These are phyloP conservation scores for Pichia paraexigua DNA, from an alignment of 805 yeast species.

Conservation along the genomic window DNA sequence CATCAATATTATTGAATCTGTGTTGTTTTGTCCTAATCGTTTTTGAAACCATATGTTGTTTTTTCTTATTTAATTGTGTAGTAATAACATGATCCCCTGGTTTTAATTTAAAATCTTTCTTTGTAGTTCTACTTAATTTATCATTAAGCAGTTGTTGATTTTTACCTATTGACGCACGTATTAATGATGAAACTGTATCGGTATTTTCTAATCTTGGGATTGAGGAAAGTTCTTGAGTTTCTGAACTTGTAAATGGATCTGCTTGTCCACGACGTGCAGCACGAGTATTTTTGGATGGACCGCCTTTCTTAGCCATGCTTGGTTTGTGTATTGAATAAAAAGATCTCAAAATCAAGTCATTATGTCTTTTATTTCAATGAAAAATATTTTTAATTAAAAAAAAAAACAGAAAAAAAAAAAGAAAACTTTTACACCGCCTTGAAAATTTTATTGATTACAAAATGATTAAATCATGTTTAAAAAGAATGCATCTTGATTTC, in stretches of 20 bases:
- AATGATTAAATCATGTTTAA: too few species aligned
- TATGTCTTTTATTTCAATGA: neutral
- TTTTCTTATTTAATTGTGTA: slow-evolving; percentile 16
- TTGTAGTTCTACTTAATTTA: slow-evolving; percentile 34
- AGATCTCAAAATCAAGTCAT: too few species aligned
- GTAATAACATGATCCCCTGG: slow-evolving; percentile 8
- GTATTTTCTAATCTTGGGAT: slow-evolving; percentile 54
- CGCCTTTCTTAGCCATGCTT: slow-evolving; percentile 10
- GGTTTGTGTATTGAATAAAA: neutral
- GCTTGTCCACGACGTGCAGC: slow-evolving; percentile 68
- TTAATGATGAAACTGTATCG: slow-evolving; percentile 54
- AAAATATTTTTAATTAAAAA: neutral
- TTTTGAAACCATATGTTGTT: slow-evolving; percentile 21
- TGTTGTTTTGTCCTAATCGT: slow-evolving; percentile 16
- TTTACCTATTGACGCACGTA: slow-evolving; percentile 51
- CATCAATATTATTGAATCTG: slow-evolving; percentile 13
- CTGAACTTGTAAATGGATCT: slow-evolving; percentile 25
- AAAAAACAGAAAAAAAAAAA: neutral
- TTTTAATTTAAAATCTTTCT: slow-evolving; percentile 1
- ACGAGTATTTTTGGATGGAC: slow-evolving; percentile 61
- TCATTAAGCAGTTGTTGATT: slow-evolving; percentile 54
- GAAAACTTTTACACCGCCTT: neutral
- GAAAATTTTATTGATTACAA: neutral
- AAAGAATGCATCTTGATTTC: too few species aligned
- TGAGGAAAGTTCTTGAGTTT: slow-evolving; percentile 40